Conservation (phyloP, 352 stramenopile species). For the Albugo candida region DNA sequence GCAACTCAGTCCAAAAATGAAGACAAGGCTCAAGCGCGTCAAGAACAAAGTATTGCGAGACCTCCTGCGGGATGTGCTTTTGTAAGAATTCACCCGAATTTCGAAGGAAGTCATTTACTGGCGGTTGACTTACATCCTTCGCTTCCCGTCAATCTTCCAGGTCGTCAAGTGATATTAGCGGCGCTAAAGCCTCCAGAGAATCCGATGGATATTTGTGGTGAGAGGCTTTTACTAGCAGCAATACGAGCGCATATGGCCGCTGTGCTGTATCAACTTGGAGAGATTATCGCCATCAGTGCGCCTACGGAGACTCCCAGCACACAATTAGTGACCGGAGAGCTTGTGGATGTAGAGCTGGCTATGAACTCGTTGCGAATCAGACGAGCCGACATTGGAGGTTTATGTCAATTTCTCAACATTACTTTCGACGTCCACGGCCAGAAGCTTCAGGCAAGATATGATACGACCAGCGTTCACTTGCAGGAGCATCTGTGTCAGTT, state of each 20-base stretch:
- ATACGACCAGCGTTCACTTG: constrained; percentile 41
- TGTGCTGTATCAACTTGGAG: constrained; percentile 47
- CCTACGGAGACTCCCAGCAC: constrained; percentile 23
- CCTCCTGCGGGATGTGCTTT: no score
- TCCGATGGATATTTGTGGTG: constrained; percentile 51
- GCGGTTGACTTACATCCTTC: constrained; percentile 38
- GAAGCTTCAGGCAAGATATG: constrained; percentile 26
- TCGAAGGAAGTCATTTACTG: constrained; percentile 44
- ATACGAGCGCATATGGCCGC: constrained; percentile 60
- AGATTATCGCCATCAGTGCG: constrained; percentile 45
- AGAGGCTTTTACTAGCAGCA: constrained; percentile 49
- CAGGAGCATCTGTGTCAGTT: constrained; percentile 31
- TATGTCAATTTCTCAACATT: constrained; percentile 59
- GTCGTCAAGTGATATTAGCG: constrained; percentile 19
- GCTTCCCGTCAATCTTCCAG: constrained; percentile 39
- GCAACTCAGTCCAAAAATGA: no score
- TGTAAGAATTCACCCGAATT: constrained; percentile 16
- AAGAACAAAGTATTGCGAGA: background rate
- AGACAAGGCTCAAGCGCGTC: background rate
- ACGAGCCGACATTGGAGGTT: constrained; percentile 47
- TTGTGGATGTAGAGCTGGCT: constrained; percentile 37
- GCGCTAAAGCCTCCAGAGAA: constrained; percentile 43
- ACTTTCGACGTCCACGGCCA: constrained; percentile 45
- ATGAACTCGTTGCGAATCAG: constrained; percentile 39
- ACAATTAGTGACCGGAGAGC: constrained; percentile 39